Evolutionary conservation across 305 asterid species (phyloP).

Genomic region (Ajuga reptans): DNA sequence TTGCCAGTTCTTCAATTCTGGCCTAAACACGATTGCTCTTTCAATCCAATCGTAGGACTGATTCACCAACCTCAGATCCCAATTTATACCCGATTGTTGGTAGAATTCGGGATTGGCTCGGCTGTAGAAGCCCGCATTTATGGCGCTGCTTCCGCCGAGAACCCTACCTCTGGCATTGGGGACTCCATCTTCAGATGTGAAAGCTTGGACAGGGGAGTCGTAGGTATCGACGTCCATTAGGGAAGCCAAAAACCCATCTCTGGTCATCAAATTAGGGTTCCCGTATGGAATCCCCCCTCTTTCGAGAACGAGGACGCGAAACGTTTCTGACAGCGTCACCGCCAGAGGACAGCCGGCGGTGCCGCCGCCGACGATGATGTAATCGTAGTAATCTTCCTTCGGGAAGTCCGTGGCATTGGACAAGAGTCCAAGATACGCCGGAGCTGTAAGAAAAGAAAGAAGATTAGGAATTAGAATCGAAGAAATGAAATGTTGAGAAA

Average conservation of each 20-base stretch:
- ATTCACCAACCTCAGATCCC: conserved; percentile 58
- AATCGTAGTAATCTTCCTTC: conserved; percentile 51
- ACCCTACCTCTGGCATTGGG: conserved; percentile 88
- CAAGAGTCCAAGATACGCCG: conserved; percentile 37
- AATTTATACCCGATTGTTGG: conserved; percentile 43
- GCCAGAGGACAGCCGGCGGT: conserved; percentile 95
- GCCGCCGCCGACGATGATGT: conserved; percentile 59
- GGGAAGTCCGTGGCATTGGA: conserved; percentile 57
- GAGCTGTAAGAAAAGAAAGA: conserved; percentile 30
- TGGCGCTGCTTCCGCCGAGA: conserved; percentile 87
- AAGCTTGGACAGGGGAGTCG: conserved; percentile 75
- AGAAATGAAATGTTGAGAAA: not conserved
- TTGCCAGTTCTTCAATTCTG: conserved; percentile 74
- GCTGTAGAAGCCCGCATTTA: conserved; percentile 87
- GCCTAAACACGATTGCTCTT: conserved; percentile 72
- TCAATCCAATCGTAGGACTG: conserved; percentile 83
- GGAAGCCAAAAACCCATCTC: conserved; percentile 58
- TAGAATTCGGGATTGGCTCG: conserved; percentile 66
- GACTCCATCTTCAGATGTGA: conserved; percentile 84
- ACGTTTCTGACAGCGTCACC: conserved; percentile 63
- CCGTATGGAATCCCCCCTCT: conserved; percentile 76
- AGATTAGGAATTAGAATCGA: not conserved
- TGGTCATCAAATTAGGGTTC: conserved; percentile 55
- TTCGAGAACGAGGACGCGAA: conserved; percentile 67
- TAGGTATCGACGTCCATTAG: conserved; percentile 46